phyloP scores from a whole-genome alignment of 2,329 filamentous ascomycete species.

The Pleurostoma richardsiae region DNA sequence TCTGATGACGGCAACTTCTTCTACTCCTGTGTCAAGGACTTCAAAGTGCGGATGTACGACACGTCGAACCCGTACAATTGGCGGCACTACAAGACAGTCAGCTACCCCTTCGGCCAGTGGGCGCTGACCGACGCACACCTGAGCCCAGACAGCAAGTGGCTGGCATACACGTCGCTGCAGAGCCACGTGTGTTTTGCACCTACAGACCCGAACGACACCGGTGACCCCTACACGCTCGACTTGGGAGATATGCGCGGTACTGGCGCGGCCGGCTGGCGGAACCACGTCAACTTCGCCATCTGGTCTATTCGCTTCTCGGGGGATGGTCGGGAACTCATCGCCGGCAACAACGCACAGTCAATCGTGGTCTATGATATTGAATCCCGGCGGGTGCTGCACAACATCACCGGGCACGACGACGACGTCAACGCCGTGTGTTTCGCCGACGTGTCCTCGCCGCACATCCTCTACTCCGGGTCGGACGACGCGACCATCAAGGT shows the following conservation, averaged over 20 bases:
- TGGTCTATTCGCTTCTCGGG: constrained; percentile 92
- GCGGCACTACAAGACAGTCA: constrained; percentile 90
- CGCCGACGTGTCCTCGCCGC: constrained; percentile 80
- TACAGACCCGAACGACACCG: constrained; percentile 77
- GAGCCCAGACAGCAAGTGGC: constrained; percentile 84
- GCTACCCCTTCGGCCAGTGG: constrained; percentile 86
- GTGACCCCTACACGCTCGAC: constrained; percentile 76
- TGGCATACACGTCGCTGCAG: constrained; percentile 88
- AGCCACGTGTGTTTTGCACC: constrained; percentile 79
- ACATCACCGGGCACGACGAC: constrained; percentile 72
- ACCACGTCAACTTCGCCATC: constrained; percentile 52
- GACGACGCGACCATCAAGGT: constrained; percentile 93
- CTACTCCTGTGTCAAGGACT: constrained; percentile 87
- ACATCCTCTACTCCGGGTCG: constrained; percentile 93
- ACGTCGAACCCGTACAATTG: constrained; percentile 93
- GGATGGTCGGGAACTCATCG: constrained; percentile 84
- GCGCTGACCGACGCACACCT: constrained; percentile 91
- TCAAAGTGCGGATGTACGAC: constrained; percentile 94
- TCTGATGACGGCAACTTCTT: constrained; percentile 98
- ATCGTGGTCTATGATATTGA: constrained; percentile 94
- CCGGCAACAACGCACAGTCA: constrained; percentile 72
- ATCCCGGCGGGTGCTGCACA: constrained; percentile 66
- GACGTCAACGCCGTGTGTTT: constrained; percentile 98
- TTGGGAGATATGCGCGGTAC: constrained; percentile 49
- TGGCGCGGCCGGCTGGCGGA: constrained; percentile 20